phyloP scores from a whole-genome alignment of 768 basidiomycete species.

The Kwoniella bestiolae region DNA sequence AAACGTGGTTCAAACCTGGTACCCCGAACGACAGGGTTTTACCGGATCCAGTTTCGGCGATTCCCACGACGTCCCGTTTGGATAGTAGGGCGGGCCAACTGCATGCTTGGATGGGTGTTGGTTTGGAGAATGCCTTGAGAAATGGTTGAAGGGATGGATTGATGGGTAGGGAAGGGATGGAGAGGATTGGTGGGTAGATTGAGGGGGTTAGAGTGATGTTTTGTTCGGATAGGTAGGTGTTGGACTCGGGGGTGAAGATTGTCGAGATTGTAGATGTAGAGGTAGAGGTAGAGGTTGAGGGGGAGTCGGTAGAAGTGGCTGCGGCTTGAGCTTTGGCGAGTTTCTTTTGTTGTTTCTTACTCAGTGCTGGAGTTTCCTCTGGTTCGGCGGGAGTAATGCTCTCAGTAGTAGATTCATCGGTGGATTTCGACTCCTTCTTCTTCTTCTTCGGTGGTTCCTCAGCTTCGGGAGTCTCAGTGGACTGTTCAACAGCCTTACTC shows the following conservation, averaged over 20 bases:
- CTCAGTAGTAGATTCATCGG: slow-evolving; percentile 4
- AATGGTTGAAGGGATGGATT: slow-evolving; percentile 67
- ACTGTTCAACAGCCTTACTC: slow-evolving; percentile 1
- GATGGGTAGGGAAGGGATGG: slow-evolving; percentile 73
- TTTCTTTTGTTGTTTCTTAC: slow-evolving; percentile 46
- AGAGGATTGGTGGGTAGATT: slow-evolving; percentile 68
- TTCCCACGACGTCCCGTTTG: slow-evolving; percentile 78
- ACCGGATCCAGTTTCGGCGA: slow-evolving; percentile 91
- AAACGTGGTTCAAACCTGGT: slow-evolving; percentile 75
- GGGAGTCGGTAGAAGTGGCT: slow-evolving; percentile 6
- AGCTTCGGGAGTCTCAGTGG: not conserved
- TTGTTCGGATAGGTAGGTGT: slow-evolving; percentile 72
- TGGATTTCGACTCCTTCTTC: slow-evolving; percentile 17
- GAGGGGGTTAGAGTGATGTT: slow-evolving; percentile 69
- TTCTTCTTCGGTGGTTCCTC: slow-evolving; percentile 37
- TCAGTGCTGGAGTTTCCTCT: slow-evolving; percentile 9
- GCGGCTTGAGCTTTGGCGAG: slow-evolving; percentile 36
- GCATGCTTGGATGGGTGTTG: slow-evolving; percentile 94
- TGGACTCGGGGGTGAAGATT: slow-evolving; percentile 60
- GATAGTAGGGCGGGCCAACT: slow-evolving; percentile 87
- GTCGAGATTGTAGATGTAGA: slow-evolving; percentile 50
- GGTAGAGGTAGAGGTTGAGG: slow-evolving; percentile 23
- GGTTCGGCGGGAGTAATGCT: slow-evolving; percentile 23
- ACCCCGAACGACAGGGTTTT: slow-evolving; percentile 97
- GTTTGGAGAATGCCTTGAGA: slow-evolving; percentile 75